phyloP scores from a whole-genome alignment of 164 flowering plant genomes.

The Umbellularia californica region DNA sequence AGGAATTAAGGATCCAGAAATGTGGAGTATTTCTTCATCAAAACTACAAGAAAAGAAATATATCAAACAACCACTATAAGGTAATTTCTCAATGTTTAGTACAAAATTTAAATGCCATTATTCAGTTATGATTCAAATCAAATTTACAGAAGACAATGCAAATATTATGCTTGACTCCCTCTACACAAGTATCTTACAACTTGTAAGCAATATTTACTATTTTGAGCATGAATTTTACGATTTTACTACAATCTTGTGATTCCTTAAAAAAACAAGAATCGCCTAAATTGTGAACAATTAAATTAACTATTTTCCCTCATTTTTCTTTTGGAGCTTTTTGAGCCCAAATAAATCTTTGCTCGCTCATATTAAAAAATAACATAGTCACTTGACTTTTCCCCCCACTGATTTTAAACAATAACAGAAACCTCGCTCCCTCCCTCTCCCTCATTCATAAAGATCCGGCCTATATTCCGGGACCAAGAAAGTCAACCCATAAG shows the following conservation, averaged over 20 bases:
- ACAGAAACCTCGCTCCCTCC: too few species aligned
- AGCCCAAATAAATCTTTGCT: background rate
- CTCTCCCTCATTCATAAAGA: background rate
- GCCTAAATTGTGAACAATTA: too few species aligned
- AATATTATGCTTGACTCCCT: background rate
- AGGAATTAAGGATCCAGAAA: slow-evolving; percentile 63
- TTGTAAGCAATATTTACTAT: background rate
- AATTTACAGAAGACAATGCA: background rate
- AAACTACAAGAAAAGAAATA: slow-evolving; percentile 36
- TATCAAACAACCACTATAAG: background rate
- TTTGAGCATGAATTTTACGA: background rate
- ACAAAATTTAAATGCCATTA: background rate
- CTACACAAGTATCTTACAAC: background rate
- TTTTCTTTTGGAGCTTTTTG: too few species aligned
- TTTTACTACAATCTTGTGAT: too few species aligned
- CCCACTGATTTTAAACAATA: too few species aligned
- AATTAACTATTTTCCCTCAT: too few species aligned
- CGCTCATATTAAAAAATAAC: background rate
- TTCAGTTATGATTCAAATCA: background rate
- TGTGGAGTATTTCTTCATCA: slow-evolving; percentile 75
- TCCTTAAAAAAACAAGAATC: too few species aligned
- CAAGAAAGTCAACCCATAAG: too few species aligned
- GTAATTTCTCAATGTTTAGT: background rate
- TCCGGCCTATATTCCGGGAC: background rate
- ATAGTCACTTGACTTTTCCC: too few species aligned